Conservation (phyloP, 768 basidiomycete species). For the Sarcodon aspratus region DNA sequence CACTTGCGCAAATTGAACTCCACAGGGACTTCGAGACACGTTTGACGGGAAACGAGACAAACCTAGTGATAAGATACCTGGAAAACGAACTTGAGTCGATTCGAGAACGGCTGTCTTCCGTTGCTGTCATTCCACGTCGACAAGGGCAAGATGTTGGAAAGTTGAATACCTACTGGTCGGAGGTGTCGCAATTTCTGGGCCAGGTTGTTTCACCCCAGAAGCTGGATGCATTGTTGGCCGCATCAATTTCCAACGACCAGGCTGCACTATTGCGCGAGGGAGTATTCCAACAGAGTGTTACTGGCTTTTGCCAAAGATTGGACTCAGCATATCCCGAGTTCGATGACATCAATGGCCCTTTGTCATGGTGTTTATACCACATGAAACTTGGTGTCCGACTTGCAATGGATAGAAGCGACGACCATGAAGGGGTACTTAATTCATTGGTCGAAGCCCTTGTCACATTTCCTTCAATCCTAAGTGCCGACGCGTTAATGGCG, state of each 20-base stretch:
- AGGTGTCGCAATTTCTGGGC: constrained; percentile 62
- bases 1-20: constrained; percentile 39
- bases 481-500: constrained; percentile 25
- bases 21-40: constrained; percentile 44
- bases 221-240: constrained; percentile 33
- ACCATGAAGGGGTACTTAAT: constrained; percentile 6
- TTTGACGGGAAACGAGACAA: constrained; percentile 44
- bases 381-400: constrained; percentile 67
- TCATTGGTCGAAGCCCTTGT: constrained; percentile 23
- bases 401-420: neutral
- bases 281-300: constrained; percentile 60
- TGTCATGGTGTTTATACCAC: constrained; percentile 55
- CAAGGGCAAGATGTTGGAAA: constrained; percentile 26
- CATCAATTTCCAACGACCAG: constrained; percentile 23
- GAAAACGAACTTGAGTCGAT: constrained; percentile 17
- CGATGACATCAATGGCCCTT: constrained; percentile 54
- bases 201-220: constrained; percentile 41
- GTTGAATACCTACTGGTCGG: constrained; percentile 60
- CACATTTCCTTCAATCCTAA: constrained; percentile 42
- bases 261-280: constrained; percentile 15
- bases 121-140: constrained; percentile 4
- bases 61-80: constrained; percentile 36
- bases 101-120: neutral
- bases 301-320: constrained; percentile 68
- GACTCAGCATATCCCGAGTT: constrained; percentile 57